A percentile compares a stretch with the other conserved stretches of the same genome.
These are phyloP conservation scores for Psilocybe cubensis DNA, from an alignment of 768 basidiomycete genomes.

Conservation along the genomic window DNA sequence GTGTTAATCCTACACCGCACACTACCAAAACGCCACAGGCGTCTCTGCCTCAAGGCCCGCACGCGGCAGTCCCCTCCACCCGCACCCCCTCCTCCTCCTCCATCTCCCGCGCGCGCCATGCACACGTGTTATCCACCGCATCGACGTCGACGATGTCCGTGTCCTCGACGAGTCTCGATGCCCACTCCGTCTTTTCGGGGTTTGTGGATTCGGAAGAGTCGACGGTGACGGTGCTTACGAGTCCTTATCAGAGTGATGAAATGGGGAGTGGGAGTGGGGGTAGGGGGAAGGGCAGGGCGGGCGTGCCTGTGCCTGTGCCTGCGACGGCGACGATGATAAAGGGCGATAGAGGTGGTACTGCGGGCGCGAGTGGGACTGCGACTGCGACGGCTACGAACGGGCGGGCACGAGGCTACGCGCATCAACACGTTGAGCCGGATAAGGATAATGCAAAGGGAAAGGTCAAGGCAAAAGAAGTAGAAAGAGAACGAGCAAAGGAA, in stretches of 20 bases:
- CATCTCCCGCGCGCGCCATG: constrained; percentile 18
- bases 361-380: no score
- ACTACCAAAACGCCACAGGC: constrained; percentile 4
- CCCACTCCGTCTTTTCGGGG: constrained; percentile 44
- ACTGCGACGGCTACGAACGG: no score
- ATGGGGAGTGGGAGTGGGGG: no score
- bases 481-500: background rate
- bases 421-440: no score
- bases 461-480: background rate
- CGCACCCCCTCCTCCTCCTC: constrained; percentile 25
- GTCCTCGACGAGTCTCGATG: constrained; percentile 42
- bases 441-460: background rate
- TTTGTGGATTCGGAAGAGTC: constrained; percentile 22
- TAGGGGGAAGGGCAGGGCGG: no score
- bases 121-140: constrained; percentile 30
- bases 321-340: no score
- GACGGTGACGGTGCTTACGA: constrained; percentile 9
- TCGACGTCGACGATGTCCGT: no score
- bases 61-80: constrained; percentile 27
- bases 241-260: constrained; percentile 26
- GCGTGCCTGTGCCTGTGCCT: no score
- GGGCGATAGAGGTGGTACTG: no score
- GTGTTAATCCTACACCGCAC: background rate
- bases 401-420: no score
- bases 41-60: background rate